A percentile compares a stretch with the other conserved stretches of the same genome.
phyloP scores from a whole-genome alignment of 192 early-diverging fungal genomes.

The Entophlyctis helioformis region DNA sequence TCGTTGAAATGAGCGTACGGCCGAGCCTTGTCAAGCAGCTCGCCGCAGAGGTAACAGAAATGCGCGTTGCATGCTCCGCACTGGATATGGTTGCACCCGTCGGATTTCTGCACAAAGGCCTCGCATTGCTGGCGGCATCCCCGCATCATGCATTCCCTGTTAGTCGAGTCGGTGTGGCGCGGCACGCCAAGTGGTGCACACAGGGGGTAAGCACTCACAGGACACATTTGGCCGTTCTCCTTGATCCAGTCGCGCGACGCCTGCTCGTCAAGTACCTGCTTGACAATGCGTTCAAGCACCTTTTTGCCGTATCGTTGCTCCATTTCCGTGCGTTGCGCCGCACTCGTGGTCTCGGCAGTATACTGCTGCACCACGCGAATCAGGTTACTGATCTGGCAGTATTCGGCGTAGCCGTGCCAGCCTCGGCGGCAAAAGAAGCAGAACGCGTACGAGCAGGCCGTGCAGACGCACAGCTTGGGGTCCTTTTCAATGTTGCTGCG shows the following conservation, averaged over 20 bases:
- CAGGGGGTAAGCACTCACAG: slow-evolving; percentile 2
- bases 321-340: background rate
- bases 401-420: slow-evolving; percentile 24
- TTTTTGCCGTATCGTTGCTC: slow-evolving; percentile 23
- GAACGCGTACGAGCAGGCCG: slow-evolving; percentile 17
- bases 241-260: slow-evolving; percentile 6
- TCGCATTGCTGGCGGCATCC: too few species aligned
- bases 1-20: slow-evolving; percentile 9
- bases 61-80: slow-evolving; percentile 17
- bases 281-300: slow-evolving; percentile 7
- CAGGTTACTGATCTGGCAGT: slow-evolving; percentile 16
- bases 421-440: slow-evolving; percentile 17
- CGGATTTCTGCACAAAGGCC: too few species aligned
- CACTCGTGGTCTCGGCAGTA: background rate
- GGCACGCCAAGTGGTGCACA: background rate
- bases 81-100: slow-evolving; percentile 23
- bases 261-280: slow-evolving; percentile 12
- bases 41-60: slow-evolving; percentile 26
- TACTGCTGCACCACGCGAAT: slow-evolving; percentile 10
- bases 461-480: slow-evolving; percentile 23
- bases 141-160: too few species aligned
- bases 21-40: background rate
- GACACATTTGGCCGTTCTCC: slow-evolving; percentile 22
- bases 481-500: slow-evolving; percentile 3
- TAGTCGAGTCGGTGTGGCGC: too few species aligned